A percentile compares a stretch with the other conserved stretches of the same genome.
Conservation (phyloP, 1,284 basidiomycete species). For the Golubevia sp. region DNA sequence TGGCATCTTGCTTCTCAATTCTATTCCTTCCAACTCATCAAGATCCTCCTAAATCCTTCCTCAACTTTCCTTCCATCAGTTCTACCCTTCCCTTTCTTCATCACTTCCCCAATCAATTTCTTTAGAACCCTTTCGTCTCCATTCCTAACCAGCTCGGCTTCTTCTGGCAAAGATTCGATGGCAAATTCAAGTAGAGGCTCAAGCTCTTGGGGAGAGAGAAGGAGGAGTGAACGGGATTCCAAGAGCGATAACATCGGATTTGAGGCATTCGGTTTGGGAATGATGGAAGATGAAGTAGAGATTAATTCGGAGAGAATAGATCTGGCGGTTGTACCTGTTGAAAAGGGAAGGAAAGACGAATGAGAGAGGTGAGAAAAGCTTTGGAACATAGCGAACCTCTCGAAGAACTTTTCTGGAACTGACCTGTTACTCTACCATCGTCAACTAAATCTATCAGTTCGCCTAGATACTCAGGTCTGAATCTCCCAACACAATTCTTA, state of each 20-base stretch:
- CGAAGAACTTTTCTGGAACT: constrained; percentile 68
- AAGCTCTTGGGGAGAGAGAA: constrained; percentile 63
- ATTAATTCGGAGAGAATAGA: constrained; percentile 43
- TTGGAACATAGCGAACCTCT: constrained; percentile 64
- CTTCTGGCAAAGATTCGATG: constrained; percentile 72
- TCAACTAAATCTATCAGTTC: constrained; percentile 79
- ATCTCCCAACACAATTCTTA: neutral
- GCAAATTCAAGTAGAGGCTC: constrained; percentile 69
- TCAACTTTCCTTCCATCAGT: constrained; percentile 69
- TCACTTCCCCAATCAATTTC: constrained; percentile 84
- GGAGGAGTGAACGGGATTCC: constrained; percentile 60
- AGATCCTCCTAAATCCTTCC: constrained; percentile 50
- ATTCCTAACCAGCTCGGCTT: constrained; percentile 72
- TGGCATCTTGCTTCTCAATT: too few species aligned
- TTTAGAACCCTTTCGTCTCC: constrained; percentile 84
- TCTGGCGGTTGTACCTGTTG: constrained; percentile 49
- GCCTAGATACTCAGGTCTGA: constrained; percentile 69
- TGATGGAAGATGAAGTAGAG: neutral
- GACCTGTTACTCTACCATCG: constrained; percentile 72
- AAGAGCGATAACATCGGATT: neutral
- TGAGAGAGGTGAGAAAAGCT: constrained; percentile 70
- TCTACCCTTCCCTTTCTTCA: constrained; percentile 79
- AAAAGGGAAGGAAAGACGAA: constrained; percentile 65
- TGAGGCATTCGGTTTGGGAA: constrained; percentile 62
- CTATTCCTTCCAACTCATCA: too few species aligned